phyloP scores from a whole-genome alignment of 2,329 filamentous ascomycete genomes.

The Pyricularia sp. region DNA sequence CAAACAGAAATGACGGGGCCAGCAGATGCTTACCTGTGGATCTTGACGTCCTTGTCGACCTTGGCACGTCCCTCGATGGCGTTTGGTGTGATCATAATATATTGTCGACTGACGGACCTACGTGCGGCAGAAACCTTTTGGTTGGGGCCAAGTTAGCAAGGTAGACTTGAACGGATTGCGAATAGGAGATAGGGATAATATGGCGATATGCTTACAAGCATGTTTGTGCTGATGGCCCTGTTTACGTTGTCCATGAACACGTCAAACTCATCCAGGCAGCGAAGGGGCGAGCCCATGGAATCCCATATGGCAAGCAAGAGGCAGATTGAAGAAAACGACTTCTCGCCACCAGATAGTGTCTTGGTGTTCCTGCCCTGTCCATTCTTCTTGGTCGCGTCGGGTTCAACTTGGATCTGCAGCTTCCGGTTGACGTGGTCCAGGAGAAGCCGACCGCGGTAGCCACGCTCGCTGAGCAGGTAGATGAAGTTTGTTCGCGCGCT shows the following conservation, averaged over 20 bases:
- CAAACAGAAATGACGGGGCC: neutral
- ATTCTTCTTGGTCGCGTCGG: constrained; percentile 54
- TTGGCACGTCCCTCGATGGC: constrained; percentile 51
- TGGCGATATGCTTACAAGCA: constrained; percentile 49
- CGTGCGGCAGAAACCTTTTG: constrained; percentile 67
- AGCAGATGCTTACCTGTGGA: constrained; percentile 47
- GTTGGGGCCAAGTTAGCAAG: neutral
- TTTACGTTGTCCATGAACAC: constrained; percentile 99
- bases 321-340: constrained; percentile 95
- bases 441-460: constrained; percentile 70
- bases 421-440: constrained; percentile 64
- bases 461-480: constrained; percentile 77
- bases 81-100: constrained; percentile 92
- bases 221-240: constrained; percentile 78
- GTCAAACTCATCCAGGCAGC: constrained; percentile 95
- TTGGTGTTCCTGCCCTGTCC: constrained; percentile 69
- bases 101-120: constrained; percentile 79
- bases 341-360: constrained; percentile 90
- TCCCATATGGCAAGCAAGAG: constrained; percentile 90
- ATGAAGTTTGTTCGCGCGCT: constrained; percentile 75
- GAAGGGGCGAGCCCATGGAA: constrained; percentile 89
- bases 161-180: neutral
- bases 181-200: constrained; percentile 20
- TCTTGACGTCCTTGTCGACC: constrained; percentile 58
- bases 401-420: constrained; percentile 66